phyloP scores from a whole-genome alignment of 495 filamentous ascomycete genomes.

The Hypoxylon perforatum region DNA sequence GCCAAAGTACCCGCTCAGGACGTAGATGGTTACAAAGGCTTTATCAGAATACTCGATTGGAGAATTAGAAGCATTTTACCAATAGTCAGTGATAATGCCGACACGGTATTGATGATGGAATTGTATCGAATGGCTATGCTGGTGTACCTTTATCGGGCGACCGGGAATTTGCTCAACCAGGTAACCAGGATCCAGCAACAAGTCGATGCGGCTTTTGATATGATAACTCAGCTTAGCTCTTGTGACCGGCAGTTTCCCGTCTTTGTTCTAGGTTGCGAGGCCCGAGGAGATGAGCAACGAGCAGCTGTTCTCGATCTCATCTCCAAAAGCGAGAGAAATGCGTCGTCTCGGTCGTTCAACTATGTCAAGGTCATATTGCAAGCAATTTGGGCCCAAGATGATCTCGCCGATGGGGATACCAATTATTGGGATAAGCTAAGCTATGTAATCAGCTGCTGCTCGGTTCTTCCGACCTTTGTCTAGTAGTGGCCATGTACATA shows the following conservation, averaged over 20 bases:
- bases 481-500: too few species aligned
- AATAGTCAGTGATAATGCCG: not conserved
- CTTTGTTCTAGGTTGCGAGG: slow-evolving; percentile 53
- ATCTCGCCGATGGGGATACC: slow-evolving; percentile 45
- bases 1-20: not conserved
- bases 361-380: slow-evolving; percentile 44
- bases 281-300: slow-evolving; percentile 49
- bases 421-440: slow-evolving; percentile 47
- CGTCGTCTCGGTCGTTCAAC: slow-evolving; percentile 41
- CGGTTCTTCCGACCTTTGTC: slow-evolving; percentile 46
- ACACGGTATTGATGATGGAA: slow-evolving; percentile 30
- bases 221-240: slow-evolving; percentile 31
- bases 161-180: slow-evolving; percentile 36
- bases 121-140: slow-evolving; percentile 47
- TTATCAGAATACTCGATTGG: slow-evolving; percentile 36
- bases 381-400: slow-evolving; percentile 53
- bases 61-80: slow-evolving; percentile 24
- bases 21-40: slow-evolving; percentile 33
- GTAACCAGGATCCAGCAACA: slow-evolving; percentile 29
- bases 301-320: slow-evolving; percentile 47
- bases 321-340: slow-evolving; percentile 40
- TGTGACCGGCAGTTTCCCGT: slow-evolving; percentile 51
- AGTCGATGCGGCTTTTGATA: slow-evolving; percentile 38
- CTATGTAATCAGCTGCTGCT: slow-evolving; percentile 42
- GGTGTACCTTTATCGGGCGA: slow-evolving; percentile 47